These are phyloP conservation scores for Podaxis sp. DNA, from an alignment of 768 basidiomycete genomes.

Conservation along the genomic window DNA sequence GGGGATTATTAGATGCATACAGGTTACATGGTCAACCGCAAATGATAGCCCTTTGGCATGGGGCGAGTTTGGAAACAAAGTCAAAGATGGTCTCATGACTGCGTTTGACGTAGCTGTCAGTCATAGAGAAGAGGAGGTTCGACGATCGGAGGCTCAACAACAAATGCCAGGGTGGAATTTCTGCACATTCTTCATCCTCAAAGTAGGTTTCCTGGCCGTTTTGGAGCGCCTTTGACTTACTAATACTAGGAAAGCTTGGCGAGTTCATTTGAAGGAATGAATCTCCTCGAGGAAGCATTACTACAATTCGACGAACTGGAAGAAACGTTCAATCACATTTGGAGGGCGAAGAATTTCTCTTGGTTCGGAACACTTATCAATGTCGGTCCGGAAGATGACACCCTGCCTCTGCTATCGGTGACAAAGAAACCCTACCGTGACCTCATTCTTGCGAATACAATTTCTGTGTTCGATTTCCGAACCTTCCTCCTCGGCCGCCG, in stretches of 20 bases:
- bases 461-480: constrained; percentile 93
- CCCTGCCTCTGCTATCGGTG: constrained; percentile 73
- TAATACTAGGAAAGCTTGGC: constrained; percentile 85
- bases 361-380: constrained; percentile 91
- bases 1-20: constrained; percentile 61
- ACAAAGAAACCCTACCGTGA: constrained; percentile 86
- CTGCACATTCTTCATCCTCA: constrained; percentile 93
- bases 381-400: constrained; percentile 71
- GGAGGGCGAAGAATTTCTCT: constrained; percentile 79
- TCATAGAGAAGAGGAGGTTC: constrained; percentile 87
- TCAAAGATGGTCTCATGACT: constrained; percentile 86
- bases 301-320: constrained; percentile 92
- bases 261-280: constrained; percentile 87
- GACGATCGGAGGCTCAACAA: constrained; percentile 83
- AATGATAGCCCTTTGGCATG: constrained; percentile 77
- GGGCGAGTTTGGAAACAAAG: constrained; percentile 84
- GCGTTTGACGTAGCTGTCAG: constrained; percentile 81
- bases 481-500: constrained; percentile 89
- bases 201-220: constrained; percentile 48
- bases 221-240: constrained; percentile 16
- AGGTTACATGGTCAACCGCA: constrained; percentile 73
- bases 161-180: constrained; percentile 99
- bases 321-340: constrained; percentile 69
- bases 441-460: constrained; percentile 84
- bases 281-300: constrained; percentile 86